A percentile compares a stretch with the other conserved stretches of the same genome.
Conservation (phyloP, 768 basidiomycete species). For the Tylopilus intermedius region DNA sequence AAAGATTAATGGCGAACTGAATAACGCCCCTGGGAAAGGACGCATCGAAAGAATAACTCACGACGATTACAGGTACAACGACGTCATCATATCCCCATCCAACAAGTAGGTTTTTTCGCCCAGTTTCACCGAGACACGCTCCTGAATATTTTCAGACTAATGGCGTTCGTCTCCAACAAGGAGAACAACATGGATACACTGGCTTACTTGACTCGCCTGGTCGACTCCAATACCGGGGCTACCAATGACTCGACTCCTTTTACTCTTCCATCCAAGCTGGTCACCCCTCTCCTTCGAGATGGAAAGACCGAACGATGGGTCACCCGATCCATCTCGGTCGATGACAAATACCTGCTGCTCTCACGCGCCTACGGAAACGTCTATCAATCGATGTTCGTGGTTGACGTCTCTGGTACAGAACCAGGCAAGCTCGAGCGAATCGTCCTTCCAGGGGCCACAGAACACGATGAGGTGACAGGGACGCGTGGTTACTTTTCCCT, state of each 20-base stretch:
- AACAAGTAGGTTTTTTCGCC: constrained; percentile 29
- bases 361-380: constrained; percentile 25
- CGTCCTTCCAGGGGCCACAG: constrained; percentile 32
- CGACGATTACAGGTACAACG: constrained; percentile 32
- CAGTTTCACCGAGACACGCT: not conserved
- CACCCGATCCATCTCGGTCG: constrained; percentile 33
- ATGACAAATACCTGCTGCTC: constrained; percentile 36
- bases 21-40: constrained; percentile 36
- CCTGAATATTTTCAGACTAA: constrained; percentile 24
- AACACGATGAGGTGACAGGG: constrained; percentile 26
- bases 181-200: constrained; percentile 37
- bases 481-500: constrained; percentile 28
- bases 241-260: constrained; percentile 26
- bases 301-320: constrained; percentile 32
- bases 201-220: constrained; percentile 32
- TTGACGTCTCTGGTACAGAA: constrained; percentile 30
- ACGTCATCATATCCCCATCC: constrained; percentile 30
- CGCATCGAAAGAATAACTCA: constrained; percentile 41
- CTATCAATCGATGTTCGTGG: constrained; percentile 30
- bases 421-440: constrained; percentile 26
- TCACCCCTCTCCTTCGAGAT: constrained; percentile 30
- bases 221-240: constrained; percentile 31
- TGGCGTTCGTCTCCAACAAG: constrained; percentile 39
- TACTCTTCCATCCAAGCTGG: constrained; percentile 29
- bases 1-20: constrained; percentile 34